A percentile compares a stretch with the other conserved stretches of the same genome.
Evolutionary conservation across 2,329 filamentous ascomycete genomes (phyloP).

Genomic region (Cryoendolithus antarcticus): DNA sequence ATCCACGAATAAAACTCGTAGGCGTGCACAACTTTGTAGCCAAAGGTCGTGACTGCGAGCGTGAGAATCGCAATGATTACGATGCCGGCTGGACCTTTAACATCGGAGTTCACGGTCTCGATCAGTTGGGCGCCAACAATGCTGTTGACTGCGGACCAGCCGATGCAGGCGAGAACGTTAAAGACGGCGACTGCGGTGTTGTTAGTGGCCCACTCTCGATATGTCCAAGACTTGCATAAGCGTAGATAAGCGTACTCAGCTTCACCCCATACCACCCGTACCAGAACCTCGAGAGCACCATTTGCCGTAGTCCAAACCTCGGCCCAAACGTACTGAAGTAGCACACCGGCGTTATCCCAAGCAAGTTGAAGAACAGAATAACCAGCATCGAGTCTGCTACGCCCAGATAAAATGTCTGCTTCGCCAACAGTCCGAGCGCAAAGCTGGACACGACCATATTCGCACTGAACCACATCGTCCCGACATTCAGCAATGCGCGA

Average conservation of each 20-base stretch:
- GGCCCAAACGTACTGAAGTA: slow-evolving; percentile 71
- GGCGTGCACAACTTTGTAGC: slow-evolving; percentile 62
- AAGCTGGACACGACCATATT: slow-evolving; percentile 70
- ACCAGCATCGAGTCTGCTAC: slow-evolving; percentile 61
- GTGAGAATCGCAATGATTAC: slow-evolving; percentile 59
- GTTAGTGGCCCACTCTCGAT: too few relatives aligned
- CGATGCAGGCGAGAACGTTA: slow-evolving; percentile 58
- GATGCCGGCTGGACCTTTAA: slow-evolving; percentile 64
- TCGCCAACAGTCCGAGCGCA: slow-evolving; percentile 59
- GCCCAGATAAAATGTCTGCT: slow-evolving; percentile 56
- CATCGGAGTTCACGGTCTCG: slow-evolving; percentile 55
- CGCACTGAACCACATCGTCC: slow-evolving; percentile 65
- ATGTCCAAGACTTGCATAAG: too few relatives aligned
- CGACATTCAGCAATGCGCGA: slow-evolving; percentile 47
- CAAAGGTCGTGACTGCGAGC: slow-evolving; percentile 58
- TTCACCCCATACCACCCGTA: slow-evolving; percentile 44
- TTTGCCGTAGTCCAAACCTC: slow-evolving; percentile 61
- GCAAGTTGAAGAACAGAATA: slow-evolving; percentile 62
- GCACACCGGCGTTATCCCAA: slow-evolving; percentile 60
- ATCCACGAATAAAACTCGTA: slow-evolving; percentile 70
- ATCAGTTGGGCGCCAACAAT: slow-evolving; percentile 72
- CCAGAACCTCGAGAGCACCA: slow-evolving; percentile 67
- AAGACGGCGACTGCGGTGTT: slow-evolving; percentile 48
- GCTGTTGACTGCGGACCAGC: slow-evolving; percentile 65
- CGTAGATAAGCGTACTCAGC: slow-evolving; percentile 28